Evolutionary conservation across 139 green algal genomes (phyloP).

Genomic region (Coelastrella sp.): DNA sequence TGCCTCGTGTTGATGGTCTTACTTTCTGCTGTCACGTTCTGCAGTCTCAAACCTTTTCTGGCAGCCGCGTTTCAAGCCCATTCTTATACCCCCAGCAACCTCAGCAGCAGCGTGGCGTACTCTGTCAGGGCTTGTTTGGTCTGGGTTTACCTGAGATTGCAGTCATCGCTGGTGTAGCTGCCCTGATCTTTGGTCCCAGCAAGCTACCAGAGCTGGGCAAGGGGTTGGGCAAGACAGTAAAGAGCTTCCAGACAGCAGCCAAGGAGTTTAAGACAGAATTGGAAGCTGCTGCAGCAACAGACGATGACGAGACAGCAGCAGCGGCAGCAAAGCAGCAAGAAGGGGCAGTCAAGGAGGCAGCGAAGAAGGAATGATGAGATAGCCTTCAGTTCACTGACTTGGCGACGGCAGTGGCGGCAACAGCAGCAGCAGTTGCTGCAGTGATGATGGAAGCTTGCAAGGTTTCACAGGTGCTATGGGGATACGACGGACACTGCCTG

Average conservation of each 20-base stretch:
- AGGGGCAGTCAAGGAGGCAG: not conserved
- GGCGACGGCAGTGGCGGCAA: no score
- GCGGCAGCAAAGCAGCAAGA: conserved; percentile 23
- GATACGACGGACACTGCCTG: no score
- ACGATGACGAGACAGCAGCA: conserved; percentile 54
- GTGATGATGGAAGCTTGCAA: no score
- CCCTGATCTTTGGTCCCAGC: conserved; percentile 90
- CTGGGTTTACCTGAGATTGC: conserved; percentile 88
- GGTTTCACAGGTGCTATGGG: no score
- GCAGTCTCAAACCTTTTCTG: not conserved
- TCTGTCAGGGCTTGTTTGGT: conserved; percentile 85
- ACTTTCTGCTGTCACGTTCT: not conserved
- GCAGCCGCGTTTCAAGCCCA: conserved; percentile 3
- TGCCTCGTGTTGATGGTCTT: not conserved
- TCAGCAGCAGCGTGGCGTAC: conserved; percentile 40
- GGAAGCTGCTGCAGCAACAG: conserved; percentile 58
- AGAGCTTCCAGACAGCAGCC: conserved; percentile 92
- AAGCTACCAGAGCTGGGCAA: conserved; percentile 96
- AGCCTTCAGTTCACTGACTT: no score
- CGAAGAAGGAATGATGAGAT: conserved; percentile 40
- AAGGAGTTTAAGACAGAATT: conserved; percentile 85
- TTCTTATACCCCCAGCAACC: conserved; percentile 16
- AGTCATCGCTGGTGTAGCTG: conserved; percentile 89
- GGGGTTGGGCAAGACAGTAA: conserved; percentile 92
- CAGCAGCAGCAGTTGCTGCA: not conserved